Conservation (phyloP, 768 basidiomycete species). For the Daedalea quercina region DNA sequence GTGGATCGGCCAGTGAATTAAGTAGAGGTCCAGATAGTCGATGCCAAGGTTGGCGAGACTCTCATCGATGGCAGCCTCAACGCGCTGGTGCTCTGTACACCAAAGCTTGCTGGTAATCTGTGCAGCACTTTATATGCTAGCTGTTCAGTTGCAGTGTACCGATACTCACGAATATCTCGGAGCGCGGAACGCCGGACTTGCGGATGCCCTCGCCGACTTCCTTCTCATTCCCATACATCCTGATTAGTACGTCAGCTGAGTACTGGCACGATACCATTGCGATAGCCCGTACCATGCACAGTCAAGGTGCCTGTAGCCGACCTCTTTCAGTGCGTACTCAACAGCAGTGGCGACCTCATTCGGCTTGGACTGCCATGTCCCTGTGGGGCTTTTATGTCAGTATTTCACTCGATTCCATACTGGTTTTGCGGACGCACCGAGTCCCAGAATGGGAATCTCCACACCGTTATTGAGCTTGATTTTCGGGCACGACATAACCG, state of each 20-base stretch:
- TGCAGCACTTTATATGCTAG: neutral
- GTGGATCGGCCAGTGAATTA: slow-evolving; percentile 80
- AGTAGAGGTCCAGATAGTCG: slow-evolving; percentile 78
- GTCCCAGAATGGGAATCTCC: slow-evolving; percentile 49
- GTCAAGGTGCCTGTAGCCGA: slow-evolving; percentile 73
- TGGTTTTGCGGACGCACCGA: slow-evolving; percentile 34
- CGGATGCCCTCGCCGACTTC: slow-evolving; percentile 80
- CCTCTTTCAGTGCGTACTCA: slow-evolving; percentile 60
- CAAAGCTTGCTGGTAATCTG: slow-evolving; percentile 71
- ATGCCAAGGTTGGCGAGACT: slow-evolving; percentile 74
- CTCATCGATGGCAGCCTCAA: slow-evolving; percentile 68
- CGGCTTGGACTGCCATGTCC: slow-evolving; percentile 76
- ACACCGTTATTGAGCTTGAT: slow-evolving; percentile 58
- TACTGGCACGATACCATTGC: neutral
- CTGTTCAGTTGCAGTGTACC: too few species aligned
- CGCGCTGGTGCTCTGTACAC: slow-evolving; percentile 61
- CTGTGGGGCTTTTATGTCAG: slow-evolving; percentile 26
- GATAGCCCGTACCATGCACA: slow-evolving; percentile 43
- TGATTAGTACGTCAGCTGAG: slow-evolving; percentile 4
- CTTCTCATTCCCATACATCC: slow-evolving; percentile 73
- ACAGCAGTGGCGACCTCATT: slow-evolving; percentile 72
- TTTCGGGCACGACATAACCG: slow-evolving; percentile 24
- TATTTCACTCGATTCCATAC: neutral
- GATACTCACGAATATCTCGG: slow-evolving; percentile 56
- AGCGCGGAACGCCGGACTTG: slow-evolving; percentile 68